These are phyloP conservation scores for Trichopus zeylanicus DNA, from an alignment of 116 monocot genomes.

Conservation along the genomic window DNA sequence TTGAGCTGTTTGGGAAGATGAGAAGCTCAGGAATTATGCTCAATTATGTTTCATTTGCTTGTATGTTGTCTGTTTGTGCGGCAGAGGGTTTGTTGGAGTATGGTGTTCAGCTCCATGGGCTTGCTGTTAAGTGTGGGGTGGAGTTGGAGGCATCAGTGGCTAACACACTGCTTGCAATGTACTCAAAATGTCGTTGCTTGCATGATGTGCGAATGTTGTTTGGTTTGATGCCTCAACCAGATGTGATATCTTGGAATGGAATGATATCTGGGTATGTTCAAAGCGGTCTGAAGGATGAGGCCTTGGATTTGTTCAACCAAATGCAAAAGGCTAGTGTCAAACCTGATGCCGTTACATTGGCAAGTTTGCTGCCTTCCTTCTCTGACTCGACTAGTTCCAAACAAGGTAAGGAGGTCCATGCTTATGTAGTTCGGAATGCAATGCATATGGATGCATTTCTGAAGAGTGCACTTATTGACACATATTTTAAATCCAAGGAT, in stretches of 20 bases:
- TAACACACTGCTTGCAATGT: slow-evolving; percentile 81
- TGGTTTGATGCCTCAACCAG: slow-evolving; percentile 34
- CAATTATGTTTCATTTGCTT: slow-evolving; percentile 49
- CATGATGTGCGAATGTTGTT: slow-evolving; percentile 38
- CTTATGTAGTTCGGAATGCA: slow-evolving; percentile 58
- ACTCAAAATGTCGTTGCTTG: slow-evolving; percentile 64
- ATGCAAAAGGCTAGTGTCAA: slow-evolving; percentile 57
- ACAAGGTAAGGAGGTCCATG: slow-evolving; percentile 67
- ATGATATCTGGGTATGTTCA: slow-evolving; percentile 84
- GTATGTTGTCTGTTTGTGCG: slow-evolving; percentile 59
- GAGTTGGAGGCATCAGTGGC: slow-evolving; percentile 48
- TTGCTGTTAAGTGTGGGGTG: slow-evolving; percentile 42
- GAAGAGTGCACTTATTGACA: slow-evolving; percentile 77
- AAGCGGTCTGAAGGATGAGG: slow-evolving; percentile 55
- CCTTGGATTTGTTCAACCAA: slow-evolving; percentile 41
- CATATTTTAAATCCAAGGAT: slow-evolving; percentile 72
- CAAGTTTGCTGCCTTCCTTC: slow-evolving; percentile 70
- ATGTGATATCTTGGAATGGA: slow-evolving; percentile 72
- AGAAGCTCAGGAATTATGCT: slow-evolving; percentile 20
- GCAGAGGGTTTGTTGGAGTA: slow-evolving; percentile 33
- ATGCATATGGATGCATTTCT: slow-evolving; percentile 65
- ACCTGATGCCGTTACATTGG: slow-evolving; percentile 65
- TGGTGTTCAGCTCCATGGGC: slow-evolving; percentile 63
- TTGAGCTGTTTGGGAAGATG: slow-evolving; percentile 54
- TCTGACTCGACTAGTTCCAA: slow-evolving; percentile 27